Evolutionary conservation across 2,329 filamentous ascomycete genomes (phyloP).

Genomic region (Fusarium denticulatum): DNA sequence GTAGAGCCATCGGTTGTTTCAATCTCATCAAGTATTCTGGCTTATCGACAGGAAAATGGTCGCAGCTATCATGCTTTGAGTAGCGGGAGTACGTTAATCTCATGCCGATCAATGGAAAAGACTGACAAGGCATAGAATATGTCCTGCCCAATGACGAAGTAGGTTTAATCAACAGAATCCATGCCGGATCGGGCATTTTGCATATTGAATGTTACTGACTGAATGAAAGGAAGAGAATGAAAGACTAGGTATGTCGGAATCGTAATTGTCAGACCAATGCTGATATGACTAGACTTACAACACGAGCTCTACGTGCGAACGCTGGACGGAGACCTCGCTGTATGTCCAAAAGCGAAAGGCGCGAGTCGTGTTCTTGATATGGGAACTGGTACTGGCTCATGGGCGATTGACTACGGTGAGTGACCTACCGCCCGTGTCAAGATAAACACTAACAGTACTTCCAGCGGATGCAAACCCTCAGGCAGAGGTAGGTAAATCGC

Average conservation of each 20-base stretch:
- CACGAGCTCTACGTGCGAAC: background rate
- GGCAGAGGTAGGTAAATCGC: background rate
- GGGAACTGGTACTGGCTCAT: background rate
- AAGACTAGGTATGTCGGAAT: background rate
- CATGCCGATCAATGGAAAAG: accelerated
- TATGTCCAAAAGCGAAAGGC: background rate
- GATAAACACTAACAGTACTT: background rate
- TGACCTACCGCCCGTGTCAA: no score
- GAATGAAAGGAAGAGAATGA: background rate
- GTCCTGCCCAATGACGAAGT: background rate
- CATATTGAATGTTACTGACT: background rate
- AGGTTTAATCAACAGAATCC: background rate
- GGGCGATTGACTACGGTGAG: background rate
- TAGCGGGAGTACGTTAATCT: background rate
- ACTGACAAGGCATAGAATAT: background rate
- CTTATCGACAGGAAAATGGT: background rate
- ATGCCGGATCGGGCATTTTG: background rate
- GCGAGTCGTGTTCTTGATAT: background rate
- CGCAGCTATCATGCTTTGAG: background rate
- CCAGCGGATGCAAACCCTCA: background rate
- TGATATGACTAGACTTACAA: background rate
- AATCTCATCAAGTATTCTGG: background rate
- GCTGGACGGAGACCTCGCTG: background rate
- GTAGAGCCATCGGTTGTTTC: background rate
- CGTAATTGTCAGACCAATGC: accelerated